Percentiles rank a stretch among this genome's conserved stretches.
These are phyloP conservation scores for Mycena vulgaris DNA, from an alignment of 768 basidiomycete species.

Conservation along the genomic window DNA sequence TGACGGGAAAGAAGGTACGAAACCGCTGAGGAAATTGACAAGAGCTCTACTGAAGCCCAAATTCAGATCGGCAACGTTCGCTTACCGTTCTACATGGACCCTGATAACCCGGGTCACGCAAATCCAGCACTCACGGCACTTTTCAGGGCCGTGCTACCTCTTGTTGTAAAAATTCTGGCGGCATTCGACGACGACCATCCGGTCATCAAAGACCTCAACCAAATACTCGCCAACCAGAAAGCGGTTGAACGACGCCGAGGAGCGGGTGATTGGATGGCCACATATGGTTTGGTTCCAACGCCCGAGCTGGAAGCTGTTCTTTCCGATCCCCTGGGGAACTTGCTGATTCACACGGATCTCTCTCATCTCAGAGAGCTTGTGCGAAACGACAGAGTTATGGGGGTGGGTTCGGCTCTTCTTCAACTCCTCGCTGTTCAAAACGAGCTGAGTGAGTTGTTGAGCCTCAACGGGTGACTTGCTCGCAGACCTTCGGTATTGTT, in stretches of 20 bases:
- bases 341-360: neutral
- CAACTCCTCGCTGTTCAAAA: slow-evolving; percentile 14
- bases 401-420: slow-evolving; percentile 3
- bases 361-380: neutral
- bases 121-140: neutral
- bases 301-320: slow-evolving; percentile 4
- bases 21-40: neutral
- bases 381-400: neutral
- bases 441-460: slow-evolving; percentile 1
- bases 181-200: neutral
- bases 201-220: neutral
- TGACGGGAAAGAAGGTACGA: neutral
- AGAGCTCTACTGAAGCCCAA: neutral
- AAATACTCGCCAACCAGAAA: neutral
- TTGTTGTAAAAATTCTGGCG: neutral
- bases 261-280: neutral
- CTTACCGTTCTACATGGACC: slow-evolving; percentile 11
- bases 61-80: slow-evolving; percentile 5
- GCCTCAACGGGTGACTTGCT: slow-evolving; percentile 19
- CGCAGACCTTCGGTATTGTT: neutral
- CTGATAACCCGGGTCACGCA: neutral
- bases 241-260: neutral
- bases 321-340: neutral
- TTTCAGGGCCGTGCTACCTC: neutral
- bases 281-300: neutral